Conservation (phyloP, 1,284 basidiomycete genomes). For the Psilocybe mexicana region DNA sequence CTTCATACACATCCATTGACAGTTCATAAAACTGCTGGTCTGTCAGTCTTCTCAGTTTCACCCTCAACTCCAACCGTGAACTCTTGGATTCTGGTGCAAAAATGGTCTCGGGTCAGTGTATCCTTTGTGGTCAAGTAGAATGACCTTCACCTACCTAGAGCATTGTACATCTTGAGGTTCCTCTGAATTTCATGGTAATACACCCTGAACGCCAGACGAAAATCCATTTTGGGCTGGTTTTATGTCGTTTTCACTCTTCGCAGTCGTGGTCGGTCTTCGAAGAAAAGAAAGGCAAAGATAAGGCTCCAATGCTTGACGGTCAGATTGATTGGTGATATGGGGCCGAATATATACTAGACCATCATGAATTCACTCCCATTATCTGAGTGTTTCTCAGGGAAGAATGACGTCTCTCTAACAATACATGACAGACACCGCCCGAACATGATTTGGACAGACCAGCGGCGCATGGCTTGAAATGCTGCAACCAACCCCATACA, state of each 20-base stretch:
- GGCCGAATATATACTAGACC: not conserved
- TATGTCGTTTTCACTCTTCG: not conserved
- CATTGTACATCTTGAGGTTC: not conserved
- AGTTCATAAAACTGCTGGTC: slow-evolving; percentile 1
- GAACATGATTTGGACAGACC: not conserved
- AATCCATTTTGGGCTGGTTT: not conserved
- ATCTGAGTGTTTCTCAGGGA: not conserved
- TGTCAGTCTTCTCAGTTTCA: not conserved
- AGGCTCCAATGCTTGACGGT: not conserved
- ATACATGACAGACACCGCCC: not conserved
- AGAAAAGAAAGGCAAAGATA: not conserved
- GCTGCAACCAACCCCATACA: not conserved
- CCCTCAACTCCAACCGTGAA: not conserved
- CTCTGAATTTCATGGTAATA: not conserved
- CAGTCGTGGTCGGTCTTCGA: not conserved
- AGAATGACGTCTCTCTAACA: not conserved
- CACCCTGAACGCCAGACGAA: not conserved
- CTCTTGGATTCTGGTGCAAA: not conserved
- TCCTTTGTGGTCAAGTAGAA: not conserved
- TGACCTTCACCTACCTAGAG: not conserved
- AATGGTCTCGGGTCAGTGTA: not conserved
- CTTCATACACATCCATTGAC: slow-evolving; percentile 8
- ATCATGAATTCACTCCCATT: not conserved
- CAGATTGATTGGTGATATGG: not conserved
- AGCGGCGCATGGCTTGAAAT: not conserved